Base-by-base conservation (phyloP, 2,329 filamentous ascomycete genomes). In the Xylariaceae sp. region DNA sequence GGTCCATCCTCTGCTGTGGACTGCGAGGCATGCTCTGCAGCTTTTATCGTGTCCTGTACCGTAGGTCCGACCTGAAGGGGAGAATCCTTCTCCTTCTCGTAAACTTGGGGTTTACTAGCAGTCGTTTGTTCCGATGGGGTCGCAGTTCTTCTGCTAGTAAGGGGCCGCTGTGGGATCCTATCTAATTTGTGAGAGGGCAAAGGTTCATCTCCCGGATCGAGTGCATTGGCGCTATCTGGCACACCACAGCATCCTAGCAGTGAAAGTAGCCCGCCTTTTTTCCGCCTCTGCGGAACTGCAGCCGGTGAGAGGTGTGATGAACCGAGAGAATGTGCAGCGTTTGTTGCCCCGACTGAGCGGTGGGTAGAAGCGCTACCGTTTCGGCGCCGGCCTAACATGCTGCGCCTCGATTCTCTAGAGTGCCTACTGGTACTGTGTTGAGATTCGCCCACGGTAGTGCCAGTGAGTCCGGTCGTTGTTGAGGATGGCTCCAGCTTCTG, bases 331-430 rank as follows among this genome's bases (percentile, higher is more conserved):
- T 74, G 76, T 42, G 74, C 75, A 50, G 76, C 76, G 59, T 78
- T 77, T 61, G 76, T 80, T 65, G 75, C 78, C 63, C 74, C 74
- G 65, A 76, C 77, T 58, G 80, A 81, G 66, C 79, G 76, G 71
- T 83, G 84, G 72, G 84, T 88, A 62, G 81, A 83, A 57, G 81
- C 78, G 71, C 85, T 89, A 63, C 83, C 82, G 72, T 87, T 87
- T 65, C 83, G 77, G 64, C 80, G 79, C 61, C 80, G 76, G 58
- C 79, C 83, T 51, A 83, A 72, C 63, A 85, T 82, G 71, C 84
- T 88, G 61, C 77, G 74, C 72, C 79, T 84, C 56, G 82, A 85
- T 62, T 81, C 83, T 70, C 83, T 86, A 46, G 86, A 88, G 61
- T 79, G 77, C 55, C 79, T 79, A 61, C 80, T 79, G 63, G 84